These are phyloP conservation scores for Wallemia hederae DNA, from an alignment of 1,284 basidiomycete species.

Conservation along the genomic window DNA sequence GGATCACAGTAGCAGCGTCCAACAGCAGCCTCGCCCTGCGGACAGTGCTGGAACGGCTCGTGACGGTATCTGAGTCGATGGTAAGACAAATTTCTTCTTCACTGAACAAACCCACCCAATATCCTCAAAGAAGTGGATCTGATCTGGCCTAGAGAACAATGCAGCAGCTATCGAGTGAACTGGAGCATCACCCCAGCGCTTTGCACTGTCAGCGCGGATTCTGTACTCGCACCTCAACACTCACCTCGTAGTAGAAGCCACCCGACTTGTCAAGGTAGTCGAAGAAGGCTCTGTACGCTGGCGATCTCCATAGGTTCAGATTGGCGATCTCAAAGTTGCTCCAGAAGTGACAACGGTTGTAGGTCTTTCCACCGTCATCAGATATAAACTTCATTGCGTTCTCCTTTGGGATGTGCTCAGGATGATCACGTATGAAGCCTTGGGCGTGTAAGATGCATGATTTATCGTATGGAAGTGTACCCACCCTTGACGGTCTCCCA, in stretches of 20 bases:
- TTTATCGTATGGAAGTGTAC: slow-evolving; percentile 1
- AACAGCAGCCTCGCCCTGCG: slow-evolving; percentile 24
- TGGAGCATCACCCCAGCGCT: slow-evolving; percentile 66
- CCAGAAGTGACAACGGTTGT: slow-evolving; percentile 43
- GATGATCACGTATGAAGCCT: slow-evolving; percentile 39
- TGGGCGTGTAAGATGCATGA: background rate
- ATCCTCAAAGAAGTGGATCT: slow-evolving; percentile 36
- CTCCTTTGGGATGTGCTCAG: slow-evolving; percentile 33
- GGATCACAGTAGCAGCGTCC: slow-evolving; percentile 17
- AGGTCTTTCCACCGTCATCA: slow-evolving; percentile 34
- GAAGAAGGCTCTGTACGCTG: slow-evolving; percentile 50
- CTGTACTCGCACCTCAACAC: slow-evolving; percentile 7
- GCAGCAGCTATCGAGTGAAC: slow-evolving; percentile 52
- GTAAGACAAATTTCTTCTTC: background rate
- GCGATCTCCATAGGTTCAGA: slow-evolving; percentile 46
- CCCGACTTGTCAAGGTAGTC: slow-evolving; percentile 43
- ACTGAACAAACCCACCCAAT: slow-evolving; percentile 14
- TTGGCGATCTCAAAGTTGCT: slow-evolving; percentile 63
- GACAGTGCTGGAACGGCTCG: slow-evolving; percentile 31
- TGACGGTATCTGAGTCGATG: background rate
- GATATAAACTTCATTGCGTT: slow-evolving; percentile 46
- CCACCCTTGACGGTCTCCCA: slow-evolving; percentile 39
- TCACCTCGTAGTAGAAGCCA: slow-evolving; percentile 56
- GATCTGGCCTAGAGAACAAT: slow-evolving; percentile 33
- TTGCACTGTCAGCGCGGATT: background rate